These are phyloP conservation scores for Kitagawia praeruptora DNA, from an alignment of 129 eudicot species.

Conservation along the genomic window DNA sequence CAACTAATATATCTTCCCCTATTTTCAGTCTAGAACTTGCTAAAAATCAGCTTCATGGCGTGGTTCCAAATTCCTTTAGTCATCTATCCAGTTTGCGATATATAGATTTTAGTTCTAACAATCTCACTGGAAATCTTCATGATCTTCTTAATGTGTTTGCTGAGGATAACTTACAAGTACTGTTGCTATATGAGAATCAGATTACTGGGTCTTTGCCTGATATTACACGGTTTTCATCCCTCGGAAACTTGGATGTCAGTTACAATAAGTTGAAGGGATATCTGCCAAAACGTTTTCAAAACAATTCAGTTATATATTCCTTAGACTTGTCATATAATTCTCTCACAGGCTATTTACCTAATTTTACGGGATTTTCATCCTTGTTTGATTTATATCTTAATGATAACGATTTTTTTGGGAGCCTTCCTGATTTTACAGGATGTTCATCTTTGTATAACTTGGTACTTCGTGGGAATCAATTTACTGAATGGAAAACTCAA, in stretches of 20 bases:
- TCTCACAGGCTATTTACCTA: not conserved
- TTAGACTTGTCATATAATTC: not conserved
- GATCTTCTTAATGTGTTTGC: not conserved
- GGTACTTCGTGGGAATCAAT: not conserved
- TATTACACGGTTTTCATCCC: not conserved
- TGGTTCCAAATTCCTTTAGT: not conserved
- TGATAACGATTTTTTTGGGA: not conserved
- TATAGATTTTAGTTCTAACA: constrained; percentile 1
- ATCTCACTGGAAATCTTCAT: not conserved
- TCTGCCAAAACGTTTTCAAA: not conserved
- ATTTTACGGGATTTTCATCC: not conserved
- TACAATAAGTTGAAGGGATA: not conserved
- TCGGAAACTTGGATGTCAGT: not conserved
- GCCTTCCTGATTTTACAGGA: not conserved
- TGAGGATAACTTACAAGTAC: not conserved
- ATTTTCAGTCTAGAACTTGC: not conserved
- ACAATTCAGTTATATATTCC: not conserved
- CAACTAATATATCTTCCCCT: not conserved
- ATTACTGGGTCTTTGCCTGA: not conserved
- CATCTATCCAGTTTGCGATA: not conserved
- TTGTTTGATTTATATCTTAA: not conserved
- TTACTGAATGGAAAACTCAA: not conserved
- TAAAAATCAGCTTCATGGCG: not conserved
- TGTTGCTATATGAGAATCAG: not conserved
- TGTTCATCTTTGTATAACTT: no score